A percentile compares a stretch with the other conserved stretches of the same genome.
These are phyloP conservation scores for Inonotus hispidus DNA, from an alignment of 1,284 basidiomycete genomes.

Conservation along the genomic window DNA sequence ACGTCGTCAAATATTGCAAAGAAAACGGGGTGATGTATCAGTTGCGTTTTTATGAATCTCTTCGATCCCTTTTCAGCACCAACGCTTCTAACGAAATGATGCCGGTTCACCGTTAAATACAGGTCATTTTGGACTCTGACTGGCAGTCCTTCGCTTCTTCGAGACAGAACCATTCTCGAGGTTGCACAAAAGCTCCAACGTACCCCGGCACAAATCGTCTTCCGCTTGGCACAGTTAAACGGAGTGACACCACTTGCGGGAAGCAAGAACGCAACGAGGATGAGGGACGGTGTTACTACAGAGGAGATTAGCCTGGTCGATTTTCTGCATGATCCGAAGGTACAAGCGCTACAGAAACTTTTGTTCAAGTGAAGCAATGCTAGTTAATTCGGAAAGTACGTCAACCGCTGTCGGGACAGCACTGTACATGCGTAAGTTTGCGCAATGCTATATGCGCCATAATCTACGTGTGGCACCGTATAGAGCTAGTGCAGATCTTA, in stretches of 20 bases:
- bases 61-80: no score
- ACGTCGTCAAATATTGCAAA: conserved; percentile 51
- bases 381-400: no score
- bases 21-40: conserved; percentile 64
- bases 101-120: no score
- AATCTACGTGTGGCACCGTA: no score
- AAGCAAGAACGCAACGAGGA: conserved; percentile 56
- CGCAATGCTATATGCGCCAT: no score
- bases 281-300: conserved; percentile 54
- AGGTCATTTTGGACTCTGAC: conserved; percentile 86
- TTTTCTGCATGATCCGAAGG: conserved; percentile 33
- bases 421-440: no score
- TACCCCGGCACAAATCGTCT: conserved; percentile 62
- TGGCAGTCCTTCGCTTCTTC: conserved; percentile 61
- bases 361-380: neutral
- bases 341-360: conserved; percentile 32
- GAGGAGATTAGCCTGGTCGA: conserved; percentile 26
- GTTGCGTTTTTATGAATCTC: conserved; percentile 46
- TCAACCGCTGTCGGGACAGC: no score
- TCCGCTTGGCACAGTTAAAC: conserved; percentile 57
- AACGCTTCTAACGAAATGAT: no score
- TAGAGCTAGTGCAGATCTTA: no score
- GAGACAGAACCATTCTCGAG: conserved; percentile 39
- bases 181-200: conserved; percentile 44
- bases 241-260: conserved; percentile 60